Base-by-base conservation (phyloP, 225 moss, liverwort and hornwort species). In the Ulota crispa region DNA sequence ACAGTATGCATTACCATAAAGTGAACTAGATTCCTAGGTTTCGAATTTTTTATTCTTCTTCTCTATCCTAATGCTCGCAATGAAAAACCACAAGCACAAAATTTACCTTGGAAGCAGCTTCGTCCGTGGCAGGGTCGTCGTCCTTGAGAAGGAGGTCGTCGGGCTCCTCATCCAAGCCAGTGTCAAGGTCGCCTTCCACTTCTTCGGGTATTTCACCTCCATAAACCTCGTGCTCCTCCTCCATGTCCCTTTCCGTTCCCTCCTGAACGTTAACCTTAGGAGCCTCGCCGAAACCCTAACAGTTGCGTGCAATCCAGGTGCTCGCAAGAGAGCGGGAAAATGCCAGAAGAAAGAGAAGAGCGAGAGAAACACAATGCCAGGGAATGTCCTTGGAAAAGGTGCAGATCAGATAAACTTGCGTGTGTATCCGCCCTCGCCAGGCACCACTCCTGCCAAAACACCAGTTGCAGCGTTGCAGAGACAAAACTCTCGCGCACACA, bases 181-280 rank as follows among this genome's bases (percentile, higher is more conserved):
- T 82, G 75, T 95, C 95, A 86, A 95, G 86, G 88, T 95, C 93
- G 64, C 93, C 95, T 84, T 95, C 95, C 64, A 87, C 84, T 79
- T 93, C 95, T 68, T 94, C 92, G 64, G 93, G 92, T 86, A 94
- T 94, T 86, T 95, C 93, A 64, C 88, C 95, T 70, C 93, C 93
- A 90, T 95, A 95, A 70, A 95, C 92, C 90, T 95, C 95, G 85
- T 95, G 95, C 85, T 95, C 95, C 76, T 95, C 95, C 83, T 95
- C 95, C 95, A 95, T 95, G 69, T 39, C 24, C 64, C 45, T 42
- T 42, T 47, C 76, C 54, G 45, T 20, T 26, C 27, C 55, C 19
- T 21, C 57, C 14, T 41, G 61, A 45, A 63, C 64, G 18, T 28
- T 73, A 84, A 64, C 76, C 56, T 55, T 63, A 68, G 18, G 67